Conservation (phyloP, 2,329 filamentous ascomycete genomes). For the Drechmeria coniospora region DNA sequence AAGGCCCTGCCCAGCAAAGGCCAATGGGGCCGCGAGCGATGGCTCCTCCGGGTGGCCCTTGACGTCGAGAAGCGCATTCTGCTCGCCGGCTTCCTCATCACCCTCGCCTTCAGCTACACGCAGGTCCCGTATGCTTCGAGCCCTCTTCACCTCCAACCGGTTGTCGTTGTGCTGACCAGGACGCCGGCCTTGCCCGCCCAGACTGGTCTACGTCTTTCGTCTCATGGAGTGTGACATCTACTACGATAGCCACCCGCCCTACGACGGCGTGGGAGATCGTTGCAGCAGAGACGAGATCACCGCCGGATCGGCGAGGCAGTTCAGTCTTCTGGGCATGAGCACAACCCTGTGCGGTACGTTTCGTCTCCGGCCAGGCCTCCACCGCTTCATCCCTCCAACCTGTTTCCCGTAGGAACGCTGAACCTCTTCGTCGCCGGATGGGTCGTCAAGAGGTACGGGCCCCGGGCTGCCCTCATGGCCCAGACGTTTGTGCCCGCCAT, state of each 20-base stretch:
- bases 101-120: conserved; percentile 31
- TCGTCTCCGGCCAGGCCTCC: background rate
- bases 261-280: conserved; percentile 29
- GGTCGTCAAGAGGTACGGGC: conserved; percentile 49
- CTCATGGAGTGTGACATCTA: conserved; percentile 59
- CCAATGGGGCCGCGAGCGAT: too few relatives aligned
- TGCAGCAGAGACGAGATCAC: conserved; percentile 48
- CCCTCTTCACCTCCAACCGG: background rate
- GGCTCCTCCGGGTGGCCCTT: conserved; percentile 6
- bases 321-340: conserved; percentile 49
- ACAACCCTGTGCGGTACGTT: conserved; percentile 47
- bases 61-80: conserved; percentile 31
- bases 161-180: background rate
- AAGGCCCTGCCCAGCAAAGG: too few relatives aligned
- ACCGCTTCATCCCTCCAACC: background rate
- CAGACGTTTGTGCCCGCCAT: conserved; percentile 51
- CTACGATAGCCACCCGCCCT: conserved; percentile 42
- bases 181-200: conserved; percentile 5
- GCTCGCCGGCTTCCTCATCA: conserved; percentile 45
- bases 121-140: conserved; percentile 27
- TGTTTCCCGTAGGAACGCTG: conserved; percentile 27
- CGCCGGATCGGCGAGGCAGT: conserved; percentile 45
- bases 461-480: conserved; percentile 44
- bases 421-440: conserved; percentile 55
- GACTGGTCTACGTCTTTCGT: conserved; percentile 49